Base-by-base conservation (phyloP, 768 basidiomycete species). In the Tylopilus plumbeoviolaceoides region DNA sequence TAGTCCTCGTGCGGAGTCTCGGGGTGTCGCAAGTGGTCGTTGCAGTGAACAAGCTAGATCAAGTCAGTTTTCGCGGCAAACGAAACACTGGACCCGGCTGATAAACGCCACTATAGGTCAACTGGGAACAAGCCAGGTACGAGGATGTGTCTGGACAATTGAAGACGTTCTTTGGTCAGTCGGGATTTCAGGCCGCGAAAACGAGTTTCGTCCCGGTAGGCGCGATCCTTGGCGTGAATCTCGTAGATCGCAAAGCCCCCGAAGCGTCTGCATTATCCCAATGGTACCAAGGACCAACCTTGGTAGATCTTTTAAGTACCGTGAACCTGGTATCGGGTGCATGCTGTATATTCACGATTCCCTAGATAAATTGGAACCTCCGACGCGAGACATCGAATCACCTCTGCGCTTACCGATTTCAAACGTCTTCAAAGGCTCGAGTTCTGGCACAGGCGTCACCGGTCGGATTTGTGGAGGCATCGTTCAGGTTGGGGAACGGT, bases 21-120 rank as follows among this genome's bases (percentile, higher is more conserved):
- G 95, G 95, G 20, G 93, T 98, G 21, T 80, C 84, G 25, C 92
- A 97, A 64, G 81, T 98, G 18, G 79, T 98, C 20, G 86, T 95
- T 15, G 94, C 94, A 0, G 78, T 99, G 53, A 99, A 98, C 74
- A 99, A 99, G 71, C 73, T 99, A 35, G 97, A 99, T 67, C 81
- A 87, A 70, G 95, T 93, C 50, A 48, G 78, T 69, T 50, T 45
- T 47, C 18, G 7, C 17, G 21, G 30, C 7, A 25, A 50, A 41
- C 4, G 38, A 44, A 44, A 41, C 15, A 27, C 30, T 44, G 44
- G 33, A 35, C 12, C n/a, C 4, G 31, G 48, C 44, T 54, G 50
- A 50, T 31, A 41, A 39, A 21, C 25, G 15, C 28, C 7, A 48
- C 44, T 27, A 61, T 41, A 98, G 94, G 94, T 98, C n/a, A 72